Conservation (phyloP, 2,329 filamentous ascomycete genomes). For the Magnaporthales sp. region DNA sequence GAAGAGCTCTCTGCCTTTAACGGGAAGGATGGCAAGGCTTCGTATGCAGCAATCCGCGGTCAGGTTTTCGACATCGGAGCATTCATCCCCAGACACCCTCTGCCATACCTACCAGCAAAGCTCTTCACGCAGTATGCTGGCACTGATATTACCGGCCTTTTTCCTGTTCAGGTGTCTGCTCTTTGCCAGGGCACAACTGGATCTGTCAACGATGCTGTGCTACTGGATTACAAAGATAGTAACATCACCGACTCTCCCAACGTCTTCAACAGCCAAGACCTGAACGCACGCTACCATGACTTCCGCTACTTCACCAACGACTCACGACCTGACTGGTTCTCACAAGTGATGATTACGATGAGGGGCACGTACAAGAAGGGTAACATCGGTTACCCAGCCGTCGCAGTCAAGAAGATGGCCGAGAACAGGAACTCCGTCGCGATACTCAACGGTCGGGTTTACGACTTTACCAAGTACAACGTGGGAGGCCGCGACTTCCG, state of each 20-base stretch:
- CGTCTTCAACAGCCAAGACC: conserved; percentile 57
- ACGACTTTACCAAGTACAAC: conserved; percentile 82
- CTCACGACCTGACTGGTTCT: conserved; percentile 83
- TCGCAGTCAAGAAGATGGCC: conserved; percentile 67
- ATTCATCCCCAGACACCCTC: conserved; percentile 74
- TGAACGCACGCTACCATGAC: conserved; percentile 79
- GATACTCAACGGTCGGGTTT: conserved; percentile 71
- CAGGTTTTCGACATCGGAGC: conserved; percentile 74
- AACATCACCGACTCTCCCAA: conserved; percentile 65
- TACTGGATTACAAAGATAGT: conserved; percentile 70
- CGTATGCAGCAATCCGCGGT: conserved; percentile 79
- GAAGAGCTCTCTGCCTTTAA: conserved; percentile 66
- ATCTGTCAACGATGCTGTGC: conserved; percentile 58
- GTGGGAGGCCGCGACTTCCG: conserved; percentile 61
- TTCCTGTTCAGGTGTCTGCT: conserved; percentile 89
- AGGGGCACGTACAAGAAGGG: conserved; percentile 78
- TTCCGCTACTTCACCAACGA: conserved; percentile 82
- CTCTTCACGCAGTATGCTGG: conserved; percentile 75
- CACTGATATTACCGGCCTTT: conserved; percentile 75
- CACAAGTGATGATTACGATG: conserved; percentile 74
- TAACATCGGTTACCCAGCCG: conserved; percentile 69
- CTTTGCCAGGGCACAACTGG: conserved; percentile 74
- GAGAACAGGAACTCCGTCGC: conserved; percentile 62
- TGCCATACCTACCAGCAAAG: conserved; percentile 50
- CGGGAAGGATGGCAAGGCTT: conserved; percentile 54